Percentiles rank a stretch among this genome's conserved stretches.
Evolutionary conservation across 108 stramenopile genomes (phyloP).

Genomic region (Poteriospumella lacustris): DNA sequence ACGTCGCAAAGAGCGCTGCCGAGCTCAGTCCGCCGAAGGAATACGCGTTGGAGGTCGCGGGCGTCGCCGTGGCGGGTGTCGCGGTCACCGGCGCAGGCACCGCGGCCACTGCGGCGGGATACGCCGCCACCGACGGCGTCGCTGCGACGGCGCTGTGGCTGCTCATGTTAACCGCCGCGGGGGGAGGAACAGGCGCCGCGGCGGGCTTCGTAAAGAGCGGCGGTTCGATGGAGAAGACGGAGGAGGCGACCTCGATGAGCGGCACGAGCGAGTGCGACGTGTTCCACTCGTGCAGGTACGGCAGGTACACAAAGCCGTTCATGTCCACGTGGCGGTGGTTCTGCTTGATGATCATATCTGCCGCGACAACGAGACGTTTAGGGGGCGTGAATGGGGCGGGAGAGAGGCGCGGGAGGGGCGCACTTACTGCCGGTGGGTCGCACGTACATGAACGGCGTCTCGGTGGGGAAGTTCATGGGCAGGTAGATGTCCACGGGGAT

Average conservation of each 20-base stretch:
- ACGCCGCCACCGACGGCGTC: too few relatives aligned
- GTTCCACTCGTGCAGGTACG: conserved; percentile 85
- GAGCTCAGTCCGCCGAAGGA: too few relatives aligned
- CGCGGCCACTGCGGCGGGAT: too few relatives aligned
- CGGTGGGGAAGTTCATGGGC: conserved; percentile 70
- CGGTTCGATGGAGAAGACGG: conserved; percentile 82
- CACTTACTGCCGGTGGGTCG: conserved; percentile 72
- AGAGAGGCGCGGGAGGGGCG: background rate
- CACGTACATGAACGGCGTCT: conserved; percentile 74
- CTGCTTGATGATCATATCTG: background rate
- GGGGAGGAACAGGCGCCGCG: background rate
- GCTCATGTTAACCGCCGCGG: background rate
- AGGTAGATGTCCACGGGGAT: conserved; percentile 84
- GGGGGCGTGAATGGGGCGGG: background rate
- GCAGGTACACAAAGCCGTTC: conserved; percentile 71
- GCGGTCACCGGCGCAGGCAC: background rate
- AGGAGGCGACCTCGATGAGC: conserved; percentile 70
- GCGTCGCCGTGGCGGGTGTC: background rate
- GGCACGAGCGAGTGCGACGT: conserved; percentile 65
- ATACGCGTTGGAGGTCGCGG: conserved; percentile 25
- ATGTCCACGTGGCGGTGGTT: conserved; percentile 64
- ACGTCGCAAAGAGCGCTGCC: too few relatives aligned
- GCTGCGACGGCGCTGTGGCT: background rate
- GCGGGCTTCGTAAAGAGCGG: conserved; percentile 73
- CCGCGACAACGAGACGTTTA: background rate